Evolutionary conservation across 441 rosid species (phyloP).

Genomic region (Brassica hybrid): DNA sequence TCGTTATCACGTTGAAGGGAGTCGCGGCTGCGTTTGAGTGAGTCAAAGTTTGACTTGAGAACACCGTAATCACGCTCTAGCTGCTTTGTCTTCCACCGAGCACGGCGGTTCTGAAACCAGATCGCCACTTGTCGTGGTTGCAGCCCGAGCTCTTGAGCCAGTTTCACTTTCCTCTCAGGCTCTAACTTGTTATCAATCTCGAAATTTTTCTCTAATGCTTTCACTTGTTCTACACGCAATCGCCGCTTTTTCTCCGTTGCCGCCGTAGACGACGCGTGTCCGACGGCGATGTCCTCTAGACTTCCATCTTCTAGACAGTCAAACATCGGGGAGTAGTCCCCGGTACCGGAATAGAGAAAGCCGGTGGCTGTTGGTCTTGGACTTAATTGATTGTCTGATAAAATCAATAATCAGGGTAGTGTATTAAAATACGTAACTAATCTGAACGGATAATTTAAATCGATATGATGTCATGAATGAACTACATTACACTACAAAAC

Average conservation of each 20-base stretch:
- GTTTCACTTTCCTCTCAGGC: slow-evolving; percentile 88
- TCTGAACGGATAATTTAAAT: slow-evolving; percentile 18
- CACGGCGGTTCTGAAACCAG: slow-evolving; percentile 98
- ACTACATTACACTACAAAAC: too few species aligned
- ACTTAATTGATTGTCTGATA: slow-evolving; percentile 34
- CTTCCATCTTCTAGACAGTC: slow-evolving; percentile 75
- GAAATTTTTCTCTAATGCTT: slow-evolving; percentile 95
- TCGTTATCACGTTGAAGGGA: slow-evolving; percentile 77
- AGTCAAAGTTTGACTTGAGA: slow-evolving; percentile 70
- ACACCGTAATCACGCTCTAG: slow-evolving; percentile 80
- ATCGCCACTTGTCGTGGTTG: slow-evolving; percentile 95
- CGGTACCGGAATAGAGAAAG: slow-evolving; percentile 37
- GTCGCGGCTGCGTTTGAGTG: slow-evolving; percentile 63
- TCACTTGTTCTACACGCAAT: slow-evolving; percentile 81
- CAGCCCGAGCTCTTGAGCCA: slow-evolving; percentile 85
- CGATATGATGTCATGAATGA: slow-evolving; percentile 26
- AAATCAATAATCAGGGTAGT: slow-evolving; percentile 2
- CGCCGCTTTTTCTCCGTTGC: slow-evolving; percentile 73
- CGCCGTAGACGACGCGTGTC: slow-evolving; percentile 32
- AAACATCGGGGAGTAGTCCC: slow-evolving; percentile 71
- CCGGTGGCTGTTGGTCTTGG: slow-evolving; percentile 34
- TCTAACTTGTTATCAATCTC: slow-evolving; percentile 98
- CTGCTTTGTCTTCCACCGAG: slow-evolving; percentile 96
- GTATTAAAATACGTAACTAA: slow-evolving; percentile 11
- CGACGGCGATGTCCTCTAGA: slow-evolving; percentile 45